Base-by-base conservation (phyloP, 2,329 filamentous ascomycete species). In the Sclerotinia spermophila region DNA sequence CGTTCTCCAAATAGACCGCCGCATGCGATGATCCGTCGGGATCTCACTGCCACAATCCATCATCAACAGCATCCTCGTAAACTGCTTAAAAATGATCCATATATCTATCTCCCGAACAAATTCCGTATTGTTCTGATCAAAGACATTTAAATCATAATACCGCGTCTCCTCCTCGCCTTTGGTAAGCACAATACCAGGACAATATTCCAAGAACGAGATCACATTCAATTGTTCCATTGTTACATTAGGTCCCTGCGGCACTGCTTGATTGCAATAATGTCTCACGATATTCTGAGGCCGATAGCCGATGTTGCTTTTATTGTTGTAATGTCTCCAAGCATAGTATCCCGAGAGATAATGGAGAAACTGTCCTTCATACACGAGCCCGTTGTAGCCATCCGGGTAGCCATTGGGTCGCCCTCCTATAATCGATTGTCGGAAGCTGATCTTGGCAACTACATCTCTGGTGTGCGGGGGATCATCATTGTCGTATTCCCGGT, bases 11-110 rank as follows among this genome's bases (percentile, higher is more conserved):
- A n/a, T 10, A 19, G 10, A 33, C 19, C 24, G 44, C 8, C n/a
- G 44, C 51, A 27, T 3, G 5, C 24, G 24, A 5, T 11, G 0
- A 1, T 13, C 4, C 5, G 17, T 27, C 2, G 5, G 13, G 13
- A 65, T 51, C 17, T 68, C 67, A n/a, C 40, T 40, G 3, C 67
- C 67, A 15, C 19, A 7, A 30, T 68, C 67, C 44, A 68, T 6
- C 44, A 68, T 48, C 27, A 51, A 11, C 3, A 68, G 19, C 67
- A 68, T 68, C 44, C 58, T 68, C 33, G 35, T 30, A 33, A 68
- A 68, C 56, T 68, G 67, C 21, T 6, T 35, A 27, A 68, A 53
- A 5, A 68, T 62, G 8, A 17, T 6, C 67, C 67, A 68, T 30
- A 68, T 40, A 44, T 68, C 67, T 4, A 61, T 19, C 35, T 68